phyloP scores from a whole-genome alignment of 1,284 basidiomycete genomes.

The Cryptococcus sp. region DNA sequence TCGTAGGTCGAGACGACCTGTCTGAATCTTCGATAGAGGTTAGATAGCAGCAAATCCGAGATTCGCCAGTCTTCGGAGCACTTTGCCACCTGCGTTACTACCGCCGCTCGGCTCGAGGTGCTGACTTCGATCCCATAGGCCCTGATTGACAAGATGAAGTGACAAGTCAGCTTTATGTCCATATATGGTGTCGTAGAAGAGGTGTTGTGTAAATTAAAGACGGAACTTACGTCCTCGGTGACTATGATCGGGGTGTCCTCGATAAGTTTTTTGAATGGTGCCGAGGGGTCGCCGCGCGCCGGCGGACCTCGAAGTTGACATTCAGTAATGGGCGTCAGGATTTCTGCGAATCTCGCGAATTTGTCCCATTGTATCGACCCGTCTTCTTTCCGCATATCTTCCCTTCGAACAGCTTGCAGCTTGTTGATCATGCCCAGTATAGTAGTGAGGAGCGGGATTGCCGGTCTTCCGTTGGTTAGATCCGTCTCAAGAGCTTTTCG shows the following conservation, averaged over 20 bases:
- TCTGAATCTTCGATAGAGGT: too few species aligned
- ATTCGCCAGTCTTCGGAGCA: constrained; percentile 15
- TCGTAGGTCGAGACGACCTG: too few species aligned
- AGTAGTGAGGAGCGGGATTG: constrained; percentile 48
- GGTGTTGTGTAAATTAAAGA: neutral
- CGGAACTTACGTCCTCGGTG: constrained; percentile 44
- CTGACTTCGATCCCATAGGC: constrained; percentile 20
- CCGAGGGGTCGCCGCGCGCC: constrained; percentile 22
- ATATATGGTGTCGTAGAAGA: neutral
- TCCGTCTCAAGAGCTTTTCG: constrained; percentile 44
- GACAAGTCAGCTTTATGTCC: neutral
- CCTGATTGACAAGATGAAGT: constrained; percentile 1
- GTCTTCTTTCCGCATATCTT: constrained; percentile 37
- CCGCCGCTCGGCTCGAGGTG: constrained; percentile 18
- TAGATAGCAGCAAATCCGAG: constrained; percentile 9
- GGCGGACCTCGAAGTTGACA: constrained; percentile 39
- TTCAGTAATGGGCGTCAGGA: constrained; percentile 38
- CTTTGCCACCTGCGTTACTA: constrained; percentile 16
- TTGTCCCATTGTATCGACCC: constrained; percentile 46
- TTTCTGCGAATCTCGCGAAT: constrained; percentile 44
- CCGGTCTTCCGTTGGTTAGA: constrained; percentile 38
- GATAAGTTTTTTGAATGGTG: constrained; percentile 33
- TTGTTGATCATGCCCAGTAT: constrained; percentile 37
- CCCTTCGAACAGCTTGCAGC: constrained; percentile 36
- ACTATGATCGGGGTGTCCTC: constrained; percentile 40